Evolutionary conservation across 306 rosid species (phyloP), one percentile per base, ranked within the genome.

Genomic region (Nissolia schottii): DNA sequence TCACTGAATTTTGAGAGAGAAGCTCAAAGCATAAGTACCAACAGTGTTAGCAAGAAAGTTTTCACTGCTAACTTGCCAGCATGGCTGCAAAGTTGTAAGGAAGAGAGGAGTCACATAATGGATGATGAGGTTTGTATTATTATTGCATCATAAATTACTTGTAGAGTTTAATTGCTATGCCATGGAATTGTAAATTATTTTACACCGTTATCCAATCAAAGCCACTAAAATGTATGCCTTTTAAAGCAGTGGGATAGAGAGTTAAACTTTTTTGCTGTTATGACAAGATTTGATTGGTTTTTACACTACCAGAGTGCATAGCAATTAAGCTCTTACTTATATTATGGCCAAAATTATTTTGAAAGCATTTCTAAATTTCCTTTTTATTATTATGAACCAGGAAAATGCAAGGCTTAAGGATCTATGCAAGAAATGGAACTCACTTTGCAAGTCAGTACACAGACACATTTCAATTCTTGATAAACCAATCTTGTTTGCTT

Each of bases 11-110:
- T 83, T 81, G 85, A 87, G 37, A 87, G 73, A 74, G 84, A 83
- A 77, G 87, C 80, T 74, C 79, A 71, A 50, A 84, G 80, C 69
- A 66, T 80, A 18, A 69, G 63, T 67, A 70, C 58, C 57, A 38
- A 41, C 55, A 43, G 46, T 40, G 14, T 65, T 3, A 59, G 63
- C 64, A 80, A 41, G 67, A 82, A 81, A 59, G 82, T 79, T 7
- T 71, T 64, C 57, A 70, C 31, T 76, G 41, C 89, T 35, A 81
- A 37, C 75, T 85, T 89, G 50, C 96, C 93, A 54, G 31, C 79
- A 23, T 92, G 97, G 96, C 96, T 89, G 63, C 87, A 81, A 86
- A 84, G 76, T 69, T 83, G 76, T 37, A 89, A 82, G 72, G 82
- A 89, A 66, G 90, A 87, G 58, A 81, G 20, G 66, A 81, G 54